Conservation (phyloP, 2,329 filamentous ascomycete species). For the Phialocephala subalpina region DNA sequence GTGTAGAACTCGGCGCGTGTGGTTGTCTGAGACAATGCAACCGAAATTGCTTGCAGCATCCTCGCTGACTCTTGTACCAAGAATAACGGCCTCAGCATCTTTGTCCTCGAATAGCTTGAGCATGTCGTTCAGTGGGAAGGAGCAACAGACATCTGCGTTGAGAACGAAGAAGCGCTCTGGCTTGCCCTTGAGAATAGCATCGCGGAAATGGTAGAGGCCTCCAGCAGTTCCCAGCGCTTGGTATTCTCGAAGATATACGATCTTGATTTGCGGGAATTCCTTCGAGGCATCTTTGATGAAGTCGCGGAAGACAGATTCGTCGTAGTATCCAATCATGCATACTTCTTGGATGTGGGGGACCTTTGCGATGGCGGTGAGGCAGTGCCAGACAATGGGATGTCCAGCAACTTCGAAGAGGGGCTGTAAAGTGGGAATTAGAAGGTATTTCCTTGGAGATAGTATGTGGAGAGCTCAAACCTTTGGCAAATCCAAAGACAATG, state of each 20-base stretch:
- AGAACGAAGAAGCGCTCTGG: slow-evolving; percentile 97
- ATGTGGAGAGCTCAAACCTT: slow-evolving; percentile 66
- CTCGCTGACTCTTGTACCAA: slow-evolving; percentile 89
- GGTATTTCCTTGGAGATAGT: slow-evolving; percentile 13
- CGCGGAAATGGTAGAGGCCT: slow-evolving; percentile 98
- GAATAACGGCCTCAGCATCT: slow-evolving; percentile 94
- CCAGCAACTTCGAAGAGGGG: slow-evolving; percentile 98
- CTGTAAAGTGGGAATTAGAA: slow-evolving; percentile 53
- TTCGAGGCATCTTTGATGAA: slow-evolving; percentile 92
- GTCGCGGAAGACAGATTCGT: slow-evolving; percentile 95
- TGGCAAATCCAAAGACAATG: slow-evolving; percentile 92
- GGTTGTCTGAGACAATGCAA: slow-evolving; percentile 93
- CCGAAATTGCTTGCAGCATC: slow-evolving; percentile 96
- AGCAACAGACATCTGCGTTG: slow-evolving; percentile 98
- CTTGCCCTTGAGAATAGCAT: slow-evolving; percentile 95
- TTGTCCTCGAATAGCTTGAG: slow-evolving; percentile 92
- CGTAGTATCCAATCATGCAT: slow-evolving; percentile 98
- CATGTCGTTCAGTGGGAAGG: slow-evolving; percentile 96
- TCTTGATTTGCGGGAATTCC: slow-evolving; percentile 86
- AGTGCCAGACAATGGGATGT: slow-evolving; percentile 98
- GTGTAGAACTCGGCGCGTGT: slow-evolving; percentile 94
- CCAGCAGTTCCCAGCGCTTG: slow-evolving; percentile 94
- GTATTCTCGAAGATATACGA: slow-evolving; percentile 98
- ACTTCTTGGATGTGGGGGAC: slow-evolving; percentile 95
- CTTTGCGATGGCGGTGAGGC: slow-evolving; percentile 88